A percentile compares a stretch with the other conserved stretches of the same genome.
Conservation (phyloP, 1,284 basidiomycete genomes). For the Cryptococcus sp. region DNA sequence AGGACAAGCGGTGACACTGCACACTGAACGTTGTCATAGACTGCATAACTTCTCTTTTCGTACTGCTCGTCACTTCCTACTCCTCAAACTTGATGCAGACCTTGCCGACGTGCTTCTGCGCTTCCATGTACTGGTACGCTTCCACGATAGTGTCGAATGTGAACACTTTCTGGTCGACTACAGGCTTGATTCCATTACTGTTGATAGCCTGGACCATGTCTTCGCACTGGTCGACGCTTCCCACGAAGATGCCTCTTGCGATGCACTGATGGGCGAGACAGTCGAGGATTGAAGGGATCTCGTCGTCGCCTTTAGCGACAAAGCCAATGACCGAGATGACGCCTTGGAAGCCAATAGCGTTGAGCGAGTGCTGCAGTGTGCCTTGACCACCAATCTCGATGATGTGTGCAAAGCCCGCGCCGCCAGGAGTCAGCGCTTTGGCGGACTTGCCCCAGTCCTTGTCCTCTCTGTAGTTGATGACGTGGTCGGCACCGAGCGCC, state of each 20-base stretch:
- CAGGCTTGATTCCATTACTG: constrained; percentile 45
- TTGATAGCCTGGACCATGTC: constrained; percentile 50
- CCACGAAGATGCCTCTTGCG: constrained; percentile 26
- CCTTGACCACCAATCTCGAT: constrained; percentile 62
- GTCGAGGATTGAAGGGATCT: constrained; percentile 11
- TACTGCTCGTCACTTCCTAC: too few species aligned
- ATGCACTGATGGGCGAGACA: constrained; percentile 12
- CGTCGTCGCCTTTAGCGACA: constrained; percentile 43
- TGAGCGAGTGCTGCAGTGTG: constrained; percentile 58
- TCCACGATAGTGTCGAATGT: constrained; percentile 47
- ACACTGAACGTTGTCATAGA: too few species aligned
- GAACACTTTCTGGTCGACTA: constrained; percentile 50
- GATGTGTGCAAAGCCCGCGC: constrained; percentile 63
- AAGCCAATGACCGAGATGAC: constrained; percentile 60
- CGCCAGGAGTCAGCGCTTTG: constrained; percentile 45
- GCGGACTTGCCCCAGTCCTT: constrained; percentile 49
- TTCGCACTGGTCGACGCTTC: constrained; percentile 50
- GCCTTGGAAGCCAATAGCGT: constrained; percentile 56
- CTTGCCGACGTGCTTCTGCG: constrained; percentile 43
- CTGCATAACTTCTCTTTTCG: too few species aligned
- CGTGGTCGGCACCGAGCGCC: constrained; percentile 44
- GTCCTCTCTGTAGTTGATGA: constrained; percentile 35
- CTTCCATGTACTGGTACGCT: constrained; percentile 50
- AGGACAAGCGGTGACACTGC: too few species aligned
- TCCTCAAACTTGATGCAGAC: constrained; percentile 13